Evolutionary conservation across 179 eudicot species (phyloP), one percentile per base, ranked within the genome.

Genomic region (Beta corolliflora): DNA sequence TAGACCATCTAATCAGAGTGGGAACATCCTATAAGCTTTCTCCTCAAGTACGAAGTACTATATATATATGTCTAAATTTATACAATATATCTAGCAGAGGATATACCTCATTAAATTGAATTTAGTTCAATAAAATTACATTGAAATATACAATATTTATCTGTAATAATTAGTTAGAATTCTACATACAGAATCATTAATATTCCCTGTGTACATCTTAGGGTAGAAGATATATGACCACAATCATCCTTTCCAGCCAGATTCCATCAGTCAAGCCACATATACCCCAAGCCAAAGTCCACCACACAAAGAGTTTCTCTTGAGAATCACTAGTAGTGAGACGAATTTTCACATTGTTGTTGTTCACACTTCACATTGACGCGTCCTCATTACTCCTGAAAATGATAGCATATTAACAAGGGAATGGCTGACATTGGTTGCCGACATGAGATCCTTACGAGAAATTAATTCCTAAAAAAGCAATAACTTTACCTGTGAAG

Each of bases 401-500:
- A 73, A 65, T 18, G 79, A 78, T 12, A 65, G 63, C 68, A 66
- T 50, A 65, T 31, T 14, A 63, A 41, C 78, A 65, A 78, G 60
- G 60, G 61, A 78, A 82, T 71, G 70, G 74, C 63, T 31, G 36
- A 63, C 10, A 36, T 7, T 16, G 15, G 56, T 25, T 64, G 36
- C 65, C 61, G 8, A 58, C 54, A 53, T 15, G 44, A 65, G 52
- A 52, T 66, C 4, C 55, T 55, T 69, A 14, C 55, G 23, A 11
- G 44, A 55, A 69, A 45, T 19, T 13, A 25, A 21, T 36, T 58
- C 25, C 18, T 31, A n/a, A 60, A 14, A 46, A 55, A 55, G 6
- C n/a, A 52, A 77, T 19, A 60, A 78, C 44, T 29, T 16, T 86
- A 86, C 91, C 91, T 87, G 65, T n/a, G 83, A 76, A 21, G 83